phyloP scores from a whole-genome alignment of 371 early-diverging fungal genomes.

The Gilbertella persicaria region DNA sequence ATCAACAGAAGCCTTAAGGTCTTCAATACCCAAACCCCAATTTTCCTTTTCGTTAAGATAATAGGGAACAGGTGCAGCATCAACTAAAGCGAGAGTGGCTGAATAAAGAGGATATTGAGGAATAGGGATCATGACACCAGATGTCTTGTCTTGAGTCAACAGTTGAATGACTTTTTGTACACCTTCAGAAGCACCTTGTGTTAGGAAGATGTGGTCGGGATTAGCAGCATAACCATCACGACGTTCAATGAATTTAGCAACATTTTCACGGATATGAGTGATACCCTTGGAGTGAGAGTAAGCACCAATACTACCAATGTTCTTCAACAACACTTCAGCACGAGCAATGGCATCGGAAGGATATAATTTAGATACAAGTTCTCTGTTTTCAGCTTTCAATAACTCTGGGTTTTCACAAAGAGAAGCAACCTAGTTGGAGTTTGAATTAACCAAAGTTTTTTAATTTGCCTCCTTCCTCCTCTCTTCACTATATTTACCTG shows the following conservation, averaged over 20 bases:
- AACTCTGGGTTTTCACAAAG: conserved; percentile 88
- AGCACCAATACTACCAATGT: conserved; percentile 82
- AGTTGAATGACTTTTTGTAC: conserved; percentile 88
- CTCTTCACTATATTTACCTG: conserved; percentile 62
- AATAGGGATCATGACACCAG: conserved; percentile 97
- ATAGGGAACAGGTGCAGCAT: conserved; percentile 88
- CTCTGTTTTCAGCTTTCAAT: conserved; percentile 58
- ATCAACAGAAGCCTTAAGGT: conserved; percentile 61
- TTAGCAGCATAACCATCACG: conserved; percentile 88
- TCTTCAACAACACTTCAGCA: conserved; percentile 65
- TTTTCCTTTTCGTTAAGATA: conserved; percentile 83
- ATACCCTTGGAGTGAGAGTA: conserved; percentile 96
- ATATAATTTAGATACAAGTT: conserved; percentile 63
- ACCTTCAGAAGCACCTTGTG: conserved; percentile 87
- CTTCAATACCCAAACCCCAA: conserved; percentile 78
- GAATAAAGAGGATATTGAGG: conserved; percentile 98
- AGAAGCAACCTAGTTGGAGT: conserved; percentile 69
- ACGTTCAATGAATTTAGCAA: conserved; percentile 84
- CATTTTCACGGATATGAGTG: conserved; percentile 77
- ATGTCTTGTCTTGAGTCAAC: conserved; percentile 72
- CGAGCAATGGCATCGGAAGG: conserved; percentile 80
- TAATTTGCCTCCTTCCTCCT: conserved; percentile 5
- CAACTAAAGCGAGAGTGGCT: conserved; percentile 86
- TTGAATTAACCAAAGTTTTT: conserved; percentile 3
- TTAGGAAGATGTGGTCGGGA: conserved; percentile 87